Evolutionary conservation across 345 rosid genomes (phyloP).

Genomic region (Abelmoschus esculentus): DNA sequence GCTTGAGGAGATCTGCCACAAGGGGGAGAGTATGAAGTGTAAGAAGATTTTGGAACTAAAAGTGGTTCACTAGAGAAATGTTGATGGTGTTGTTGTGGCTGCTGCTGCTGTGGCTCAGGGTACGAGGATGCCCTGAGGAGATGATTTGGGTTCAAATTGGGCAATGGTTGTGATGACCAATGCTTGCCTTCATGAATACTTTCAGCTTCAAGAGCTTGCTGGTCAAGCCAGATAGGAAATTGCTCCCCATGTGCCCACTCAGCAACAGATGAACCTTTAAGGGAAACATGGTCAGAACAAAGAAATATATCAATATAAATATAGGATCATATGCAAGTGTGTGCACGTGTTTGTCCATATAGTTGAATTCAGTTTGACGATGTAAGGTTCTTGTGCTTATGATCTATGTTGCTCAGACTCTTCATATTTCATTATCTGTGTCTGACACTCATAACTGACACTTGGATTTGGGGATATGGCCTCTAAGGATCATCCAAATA

Average conservation of each 20-base stretch:
- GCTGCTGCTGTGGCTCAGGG: constrained; percentile 81
- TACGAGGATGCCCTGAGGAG: constrained; percentile 58
- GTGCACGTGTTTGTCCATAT: not conserved
- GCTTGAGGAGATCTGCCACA: constrained; percentile 56
- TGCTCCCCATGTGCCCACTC: constrained; percentile 74
- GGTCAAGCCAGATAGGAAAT: constrained; percentile 48
- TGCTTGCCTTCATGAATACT: constrained; percentile 43
- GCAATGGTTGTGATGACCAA: constrained; percentile 65
- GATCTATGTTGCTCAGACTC: not conserved
- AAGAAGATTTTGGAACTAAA: constrained; percentile 60
- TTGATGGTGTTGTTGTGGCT: constrained; percentile 26
- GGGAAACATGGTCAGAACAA: constrained; percentile 3
- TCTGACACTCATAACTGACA: too few relatives aligned
- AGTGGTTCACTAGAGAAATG: constrained; percentile 72
- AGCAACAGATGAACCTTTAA: constrained; percentile 68
- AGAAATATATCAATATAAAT: not conserved
- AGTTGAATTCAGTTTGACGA: not conserved
- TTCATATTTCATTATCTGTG: too few relatives aligned
- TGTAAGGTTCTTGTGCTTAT: not conserved
- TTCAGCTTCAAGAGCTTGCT: constrained; percentile 46
- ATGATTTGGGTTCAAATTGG: constrained; percentile 39
- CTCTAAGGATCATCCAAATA: too few relatives aligned
- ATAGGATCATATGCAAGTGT: not conserved
- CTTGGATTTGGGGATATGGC: too few relatives aligned
- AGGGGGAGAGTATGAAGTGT: constrained; percentile 61